Conservation (phyloP, 2,329 filamentous ascomycete genomes). For the Sporothrix curviconia region DNA sequence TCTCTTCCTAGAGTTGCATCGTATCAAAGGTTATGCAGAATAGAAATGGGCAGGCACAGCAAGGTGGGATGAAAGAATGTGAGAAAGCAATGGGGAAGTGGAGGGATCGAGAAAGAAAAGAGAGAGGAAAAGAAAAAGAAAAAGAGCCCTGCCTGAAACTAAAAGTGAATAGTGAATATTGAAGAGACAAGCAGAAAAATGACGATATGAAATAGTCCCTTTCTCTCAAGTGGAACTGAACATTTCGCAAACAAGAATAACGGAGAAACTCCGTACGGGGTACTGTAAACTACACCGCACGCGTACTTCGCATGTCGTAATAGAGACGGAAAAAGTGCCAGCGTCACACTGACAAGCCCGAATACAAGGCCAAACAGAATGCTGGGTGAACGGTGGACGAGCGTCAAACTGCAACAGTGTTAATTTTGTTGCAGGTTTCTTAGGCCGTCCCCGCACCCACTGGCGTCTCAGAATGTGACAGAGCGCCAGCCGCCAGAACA, state of each 20-base stretch:
- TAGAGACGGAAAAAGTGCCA: background rate
- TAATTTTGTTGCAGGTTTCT: too few relatives aligned
- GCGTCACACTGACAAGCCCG: background rate
- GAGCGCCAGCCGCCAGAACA: background rate
- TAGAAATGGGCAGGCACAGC: background rate
- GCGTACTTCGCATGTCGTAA: too few relatives aligned
- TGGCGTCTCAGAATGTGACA: too few relatives aligned
- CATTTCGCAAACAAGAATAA: too few relatives aligned
- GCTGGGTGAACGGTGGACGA: slow-evolving; percentile 4
- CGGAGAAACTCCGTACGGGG: too few relatives aligned
- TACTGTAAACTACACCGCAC: too few relatives aligned
- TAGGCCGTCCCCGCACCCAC: too few relatives aligned
- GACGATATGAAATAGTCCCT: background rate
- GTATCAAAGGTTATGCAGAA: background rate
- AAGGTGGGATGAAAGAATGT: background rate
- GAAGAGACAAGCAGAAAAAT: too few relatives aligned
- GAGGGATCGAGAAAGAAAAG: background rate
- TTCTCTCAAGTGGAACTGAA: too few relatives aligned
- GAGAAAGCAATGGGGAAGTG: background rate
- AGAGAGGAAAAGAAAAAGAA: background rate
- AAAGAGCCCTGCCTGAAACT: background rate
- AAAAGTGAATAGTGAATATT: background rate
- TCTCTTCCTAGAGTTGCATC: background rate
- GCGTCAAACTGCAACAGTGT: background rate
- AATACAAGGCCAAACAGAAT: slow-evolving; percentile 5